Evolutionary conservation across 768 basidiomycete genomes (phyloP).

Genomic region (Pisolithus orientalis): DNA sequence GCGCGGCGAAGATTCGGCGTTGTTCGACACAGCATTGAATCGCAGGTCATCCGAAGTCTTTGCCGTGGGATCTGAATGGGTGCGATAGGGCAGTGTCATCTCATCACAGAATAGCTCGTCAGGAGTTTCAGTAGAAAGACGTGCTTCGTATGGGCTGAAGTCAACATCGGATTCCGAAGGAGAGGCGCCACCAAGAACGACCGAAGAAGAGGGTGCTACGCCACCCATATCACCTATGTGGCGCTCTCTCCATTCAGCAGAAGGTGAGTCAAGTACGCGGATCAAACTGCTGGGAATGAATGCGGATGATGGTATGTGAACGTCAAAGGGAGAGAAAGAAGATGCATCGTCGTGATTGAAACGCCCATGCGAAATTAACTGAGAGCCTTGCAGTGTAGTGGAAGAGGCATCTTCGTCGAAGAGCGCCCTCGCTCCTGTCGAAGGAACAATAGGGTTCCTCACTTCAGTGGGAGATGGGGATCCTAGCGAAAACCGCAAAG

Average conservation of each 20-base stretch:
- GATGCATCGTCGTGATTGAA: slow-evolving; percentile 10
- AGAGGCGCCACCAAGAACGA: slow-evolving; percentile 30
- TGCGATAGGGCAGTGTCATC: slow-evolving; percentile 26
- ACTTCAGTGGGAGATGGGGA: slow-evolving; percentile 14
- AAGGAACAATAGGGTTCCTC: slow-evolving; percentile 11
- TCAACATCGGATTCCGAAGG: slow-evolving; percentile 25
- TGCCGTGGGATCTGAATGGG: slow-evolving; percentile 30
- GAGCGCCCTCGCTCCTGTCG: slow-evolving; percentile 34
- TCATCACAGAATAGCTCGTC: slow-evolving; percentile 11
- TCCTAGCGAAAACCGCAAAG: slow-evolving; percentile 27
- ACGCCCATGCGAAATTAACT: slow-evolving; percentile 6
- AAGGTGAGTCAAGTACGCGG: slow-evolving; percentile 42
- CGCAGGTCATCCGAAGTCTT: slow-evolving; percentile 12
- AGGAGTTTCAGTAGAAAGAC: slow-evolving; percentile 20
- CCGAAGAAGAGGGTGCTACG: slow-evolving; percentile 35
- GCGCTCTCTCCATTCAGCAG: slow-evolving; percentile 45
- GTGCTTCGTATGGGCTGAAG: slow-evolving; percentile 44
- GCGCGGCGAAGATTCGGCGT: slow-evolving; percentile 28
- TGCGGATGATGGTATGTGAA: slow-evolving; percentile 34
- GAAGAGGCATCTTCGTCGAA: slow-evolving; percentile 38
- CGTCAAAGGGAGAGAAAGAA: slow-evolving; percentile 54
- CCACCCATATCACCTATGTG: slow-evolving; percentile 12
- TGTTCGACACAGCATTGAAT: slow-evolving; percentile 5
- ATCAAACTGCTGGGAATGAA: slow-evolving; percentile 52
- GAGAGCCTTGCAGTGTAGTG: slow-evolving; percentile 17